Percentiles rank a stretch among this genome's conserved stretches.
These are phyloP conservation scores for Parvularia atlantis DNA, from an alignment of 78 protist species.

Conservation along the genomic window DNA sequence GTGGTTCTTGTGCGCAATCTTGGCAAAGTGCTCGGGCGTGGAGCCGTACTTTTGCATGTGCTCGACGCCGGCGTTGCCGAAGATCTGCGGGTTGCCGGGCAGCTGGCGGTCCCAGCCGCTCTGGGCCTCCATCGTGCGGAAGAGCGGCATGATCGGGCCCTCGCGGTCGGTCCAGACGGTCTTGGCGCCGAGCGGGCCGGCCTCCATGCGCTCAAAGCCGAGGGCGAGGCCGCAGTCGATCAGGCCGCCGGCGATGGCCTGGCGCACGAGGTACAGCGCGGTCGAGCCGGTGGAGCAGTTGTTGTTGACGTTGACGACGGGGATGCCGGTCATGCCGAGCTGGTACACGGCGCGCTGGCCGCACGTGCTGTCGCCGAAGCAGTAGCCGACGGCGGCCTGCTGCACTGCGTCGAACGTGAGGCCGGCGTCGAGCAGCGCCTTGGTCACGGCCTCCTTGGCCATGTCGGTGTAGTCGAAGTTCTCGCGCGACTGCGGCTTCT, in stretches of 20 bases:
- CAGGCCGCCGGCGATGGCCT: constrained; percentile 10
- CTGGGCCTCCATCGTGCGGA: too few relatives aligned
- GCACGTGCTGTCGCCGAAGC: constrained; percentile 37
- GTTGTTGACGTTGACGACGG: constrained; percentile 36
- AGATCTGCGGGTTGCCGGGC: constrained; percentile 33
- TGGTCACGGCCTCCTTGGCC: constrained; percentile 8
- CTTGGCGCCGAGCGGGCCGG: constrained; percentile 20
- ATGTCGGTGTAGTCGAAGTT: constrained; percentile 22
- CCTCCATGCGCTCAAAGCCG: constrained; percentile 40
- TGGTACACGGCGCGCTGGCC: constrained; percentile 33
- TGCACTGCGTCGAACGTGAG: constrained; percentile 9
- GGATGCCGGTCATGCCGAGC: constrained; percentile 32
- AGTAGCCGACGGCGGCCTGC: constrained; percentile 24
- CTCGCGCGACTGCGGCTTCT: constrained; percentile 16
- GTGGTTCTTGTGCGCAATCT: constrained; percentile 37
- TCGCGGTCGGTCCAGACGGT: too few relatives aligned
- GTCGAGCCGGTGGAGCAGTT: constrained; percentile 37
- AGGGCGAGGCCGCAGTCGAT: constrained; percentile 27
- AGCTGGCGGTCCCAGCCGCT: too few relatives aligned
- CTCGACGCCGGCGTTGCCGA: constrained; percentile 25
- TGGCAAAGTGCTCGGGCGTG: constrained; percentile 18
- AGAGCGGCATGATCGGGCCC: too few relatives aligned
- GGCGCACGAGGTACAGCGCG: constrained; percentile 16
- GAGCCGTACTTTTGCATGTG: constrained; percentile 20
- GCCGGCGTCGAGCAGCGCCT: constrained; percentile 28